Percentiles rank a stretch among this genome's conserved stretches.
Evolutionary conservation across 106 monocot genomes (phyloP).

Genomic region (Dendrobium nobile): DNA sequence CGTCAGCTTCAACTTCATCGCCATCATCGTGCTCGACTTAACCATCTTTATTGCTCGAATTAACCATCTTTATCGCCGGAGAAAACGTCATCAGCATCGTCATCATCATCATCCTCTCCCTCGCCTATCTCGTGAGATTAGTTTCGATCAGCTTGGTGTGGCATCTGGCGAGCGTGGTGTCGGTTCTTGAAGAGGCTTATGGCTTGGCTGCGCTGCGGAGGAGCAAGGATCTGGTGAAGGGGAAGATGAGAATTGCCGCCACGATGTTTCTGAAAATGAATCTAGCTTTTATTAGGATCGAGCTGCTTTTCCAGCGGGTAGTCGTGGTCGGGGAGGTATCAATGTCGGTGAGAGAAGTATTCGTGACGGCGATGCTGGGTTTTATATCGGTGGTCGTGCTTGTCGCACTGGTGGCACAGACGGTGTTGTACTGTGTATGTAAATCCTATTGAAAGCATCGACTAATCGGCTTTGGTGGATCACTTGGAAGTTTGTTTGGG

Average conservation of each 20-base stretch:
- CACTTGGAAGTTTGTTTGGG: conserved; percentile 79
- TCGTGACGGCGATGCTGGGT: conserved; percentile 19
- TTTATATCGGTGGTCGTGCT: conserved; percentile 36
- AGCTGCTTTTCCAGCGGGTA: conserved; percentile 37
- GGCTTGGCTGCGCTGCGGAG: conserved; percentile 51
- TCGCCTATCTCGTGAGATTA: conserved; percentile 32
- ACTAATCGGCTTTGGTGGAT: conserved; percentile 63
- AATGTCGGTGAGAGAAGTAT: conserved; percentile 13
- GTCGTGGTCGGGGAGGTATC: conserved; percentile 26
- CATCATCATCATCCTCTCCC: conserved; percentile 2
- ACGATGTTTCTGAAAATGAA: conserved; percentile 51
- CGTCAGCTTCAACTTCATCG: conserved; percentile 26
- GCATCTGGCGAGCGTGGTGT: conserved; percentile 63
- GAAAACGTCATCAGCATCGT: conserved; percentile 2
- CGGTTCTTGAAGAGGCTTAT: conserved; percentile 47
- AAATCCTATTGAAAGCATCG: conserved; percentile 86
- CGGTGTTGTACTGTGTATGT: conserved; percentile 86
- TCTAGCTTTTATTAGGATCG: conserved; percentile 34
- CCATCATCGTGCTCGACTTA: conserved; percentile 12
- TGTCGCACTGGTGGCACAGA: conserved; percentile 60
- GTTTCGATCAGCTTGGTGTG: conserved; percentile 53
- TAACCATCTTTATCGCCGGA: conserved; percentile 14
- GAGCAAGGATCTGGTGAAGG: conserved; percentile 37
- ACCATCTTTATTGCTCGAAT: too few relatives aligned
- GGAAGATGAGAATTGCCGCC: conserved; percentile 43